phyloP scores from a whole-genome alignment of 2,329 filamentous ascomycete species.

The Exophiala viscosa region DNA sequence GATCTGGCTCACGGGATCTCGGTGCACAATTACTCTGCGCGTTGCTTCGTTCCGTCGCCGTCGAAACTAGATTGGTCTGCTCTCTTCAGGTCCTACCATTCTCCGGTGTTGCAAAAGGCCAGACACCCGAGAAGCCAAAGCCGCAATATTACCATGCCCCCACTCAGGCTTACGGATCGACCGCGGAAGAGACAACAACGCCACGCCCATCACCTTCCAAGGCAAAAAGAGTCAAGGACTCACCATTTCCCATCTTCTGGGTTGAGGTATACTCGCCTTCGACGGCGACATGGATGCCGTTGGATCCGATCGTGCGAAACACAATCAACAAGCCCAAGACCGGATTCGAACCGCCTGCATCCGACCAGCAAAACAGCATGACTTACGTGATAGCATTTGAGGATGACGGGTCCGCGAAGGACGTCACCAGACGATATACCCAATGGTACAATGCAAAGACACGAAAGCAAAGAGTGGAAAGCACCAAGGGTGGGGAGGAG shows the following conservation, averaged over 20 bases:
- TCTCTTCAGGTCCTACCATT: constrained; percentile 82
- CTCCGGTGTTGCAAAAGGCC: constrained; percentile 44
- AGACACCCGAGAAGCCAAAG: constrained; percentile 41
- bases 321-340: constrained; percentile 71
- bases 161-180: constrained; percentile 20
- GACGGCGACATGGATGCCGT: constrained; percentile 85
- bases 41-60: constrained; percentile 73
- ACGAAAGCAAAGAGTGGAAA: constrained; percentile 73
- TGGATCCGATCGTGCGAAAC: constrained; percentile 78
- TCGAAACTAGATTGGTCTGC: constrained; percentile 79
- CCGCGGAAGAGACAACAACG: neutral
- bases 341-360: constrained; percentile 73
- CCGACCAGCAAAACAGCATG: constrained; percentile 71
- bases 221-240: constrained; percentile 48
- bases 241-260: constrained; percentile 83
- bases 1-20: constrained; percentile 81
- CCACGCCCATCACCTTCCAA: constrained; percentile 1
- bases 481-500: constrained; percentile 50
- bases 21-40: constrained; percentile 90
- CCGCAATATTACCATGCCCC: constrained; percentile 34
- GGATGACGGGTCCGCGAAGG: constrained; percentile 69
- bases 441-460: constrained; percentile 92
- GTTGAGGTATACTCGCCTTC: constrained; percentile 84
- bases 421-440: constrained; percentile 83
- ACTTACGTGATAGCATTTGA: constrained; percentile 84